phyloP scores from a whole-genome alignment of 2,329 filamentous ascomycete genomes.

The Spiromastix sp. region DNA sequence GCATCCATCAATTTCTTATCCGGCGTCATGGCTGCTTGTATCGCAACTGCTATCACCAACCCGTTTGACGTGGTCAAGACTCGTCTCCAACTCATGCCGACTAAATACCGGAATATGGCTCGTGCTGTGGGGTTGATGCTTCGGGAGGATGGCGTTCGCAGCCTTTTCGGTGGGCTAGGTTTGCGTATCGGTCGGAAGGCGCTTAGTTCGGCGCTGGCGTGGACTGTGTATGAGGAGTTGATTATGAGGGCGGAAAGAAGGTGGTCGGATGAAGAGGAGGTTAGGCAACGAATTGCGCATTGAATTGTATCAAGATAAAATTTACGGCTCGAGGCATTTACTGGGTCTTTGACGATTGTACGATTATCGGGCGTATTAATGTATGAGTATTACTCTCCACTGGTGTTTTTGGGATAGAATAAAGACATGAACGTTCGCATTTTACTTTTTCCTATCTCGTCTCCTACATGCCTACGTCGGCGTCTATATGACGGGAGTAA shows the following conservation, averaged over 20 bases:
- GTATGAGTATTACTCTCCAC: no score
- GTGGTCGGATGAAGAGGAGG: conserved; percentile 23
- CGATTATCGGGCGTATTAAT: no score
- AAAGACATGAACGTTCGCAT: no score
- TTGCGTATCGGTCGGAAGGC: conserved; percentile 86
- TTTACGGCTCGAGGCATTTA: conserved; percentile 2
- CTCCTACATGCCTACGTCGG: no score
- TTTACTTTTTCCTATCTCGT: no score
- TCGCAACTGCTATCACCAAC: conserved; percentile 84
- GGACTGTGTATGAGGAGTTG: conserved; percentile 94
- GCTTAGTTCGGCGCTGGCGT: conserved; percentile 85
- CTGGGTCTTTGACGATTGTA: no score
- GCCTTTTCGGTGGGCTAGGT: conserved; percentile 75
- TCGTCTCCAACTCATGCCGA: conserved; percentile 79
- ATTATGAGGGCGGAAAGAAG: conserved; percentile 58
- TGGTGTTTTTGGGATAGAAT: no score
- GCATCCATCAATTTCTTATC: conserved; percentile 77
- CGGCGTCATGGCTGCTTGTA: conserved; percentile 66
- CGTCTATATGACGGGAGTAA: no score
- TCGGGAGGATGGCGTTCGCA: conserved; percentile 64
- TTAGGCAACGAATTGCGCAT: background rate
- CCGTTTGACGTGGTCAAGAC: conserved; percentile 97
- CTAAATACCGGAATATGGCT: conserved; percentile 70
- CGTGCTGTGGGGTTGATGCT: conserved; percentile 71
- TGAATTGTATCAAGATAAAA: conserved; percentile 4